phyloP scores from a whole-genome alignment of 2,329 filamentous ascomycete species.

The Keithomyces neogunnii region DNA sequence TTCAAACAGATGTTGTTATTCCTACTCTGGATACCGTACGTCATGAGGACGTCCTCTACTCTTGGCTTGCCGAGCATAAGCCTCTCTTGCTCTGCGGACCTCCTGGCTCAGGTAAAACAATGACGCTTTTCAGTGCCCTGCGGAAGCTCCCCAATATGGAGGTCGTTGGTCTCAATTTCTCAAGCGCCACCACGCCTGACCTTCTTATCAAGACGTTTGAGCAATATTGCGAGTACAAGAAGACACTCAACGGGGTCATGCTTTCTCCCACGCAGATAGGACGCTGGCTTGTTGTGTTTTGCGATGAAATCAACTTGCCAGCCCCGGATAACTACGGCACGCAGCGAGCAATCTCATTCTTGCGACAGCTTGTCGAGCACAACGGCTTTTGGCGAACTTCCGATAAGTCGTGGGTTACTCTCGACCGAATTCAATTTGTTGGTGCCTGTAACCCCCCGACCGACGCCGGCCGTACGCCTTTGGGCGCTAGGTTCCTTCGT shows the following conservation, averaged over 20 bases:
- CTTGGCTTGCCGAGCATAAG: constrained; percentile 98
- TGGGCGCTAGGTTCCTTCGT: constrained; percentile 87
- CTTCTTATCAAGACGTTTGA: constrained; percentile 98
- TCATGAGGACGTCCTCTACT: constrained; percentile 98
- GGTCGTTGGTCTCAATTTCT: constrained; percentile 98
- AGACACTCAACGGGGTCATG: constrained; percentile 92
- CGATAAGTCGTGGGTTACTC: constrained; percentile 94
- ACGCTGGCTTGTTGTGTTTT: constrained; percentile 97
- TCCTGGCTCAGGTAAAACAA: constrained; percentile 97
- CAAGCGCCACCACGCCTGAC: constrained; percentile 94
- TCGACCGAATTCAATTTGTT: constrained; percentile 98
- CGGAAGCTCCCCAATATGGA: constrained; percentile 98
- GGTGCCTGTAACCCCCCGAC: constrained; percentile 98
- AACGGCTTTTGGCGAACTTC: constrained; percentile 98
- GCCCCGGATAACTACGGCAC: constrained; percentile 97
- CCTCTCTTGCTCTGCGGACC: constrained; percentile 92
- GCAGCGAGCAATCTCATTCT: constrained; percentile 92
- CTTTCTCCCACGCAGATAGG: constrained; percentile 95
- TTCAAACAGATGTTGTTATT: constrained; percentile 96
- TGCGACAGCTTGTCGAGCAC: constrained; percentile 95
- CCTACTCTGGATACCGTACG: constrained; percentile 95
- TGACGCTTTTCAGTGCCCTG: constrained; percentile 97
- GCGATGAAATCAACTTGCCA: constrained; percentile 98
- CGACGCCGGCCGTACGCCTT: constrained; percentile 89
- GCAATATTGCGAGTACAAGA: constrained; percentile 99